These are phyloP conservation scores for Pseudocercospora vitis DNA, from an alignment of 2,329 filamentous ascomycete species.

Conservation along the genomic window DNA sequence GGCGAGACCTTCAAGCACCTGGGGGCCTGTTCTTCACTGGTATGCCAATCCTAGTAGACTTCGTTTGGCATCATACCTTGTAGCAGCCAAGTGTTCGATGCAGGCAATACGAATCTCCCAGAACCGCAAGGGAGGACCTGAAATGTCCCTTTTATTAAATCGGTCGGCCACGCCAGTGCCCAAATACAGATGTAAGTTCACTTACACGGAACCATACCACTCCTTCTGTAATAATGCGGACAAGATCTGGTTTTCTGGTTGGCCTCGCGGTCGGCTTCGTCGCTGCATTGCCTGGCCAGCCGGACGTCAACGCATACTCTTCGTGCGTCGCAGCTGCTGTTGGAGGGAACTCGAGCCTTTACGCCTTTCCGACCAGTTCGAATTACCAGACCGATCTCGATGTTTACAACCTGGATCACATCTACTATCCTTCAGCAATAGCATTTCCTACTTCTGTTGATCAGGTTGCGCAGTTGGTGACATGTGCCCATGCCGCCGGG, in stretches of 20 bases:
- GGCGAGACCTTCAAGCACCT: too few relatives aligned
- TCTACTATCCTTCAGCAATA: slow-evolving; percentile 17
- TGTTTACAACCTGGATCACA: slow-evolving; percentile 19
- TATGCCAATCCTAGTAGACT: not conserved
- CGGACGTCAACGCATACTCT: slow-evolving; percentile 6
- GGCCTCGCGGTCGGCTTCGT: slow-evolving; percentile 4
- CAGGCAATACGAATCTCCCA: not conserved
- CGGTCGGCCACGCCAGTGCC: not conserved
- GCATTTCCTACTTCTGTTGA: slow-evolving; percentile 11
- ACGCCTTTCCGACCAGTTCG: slow-evolving; percentile 11
- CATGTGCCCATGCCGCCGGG: slow-evolving; percentile 9
- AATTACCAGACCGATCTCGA: slow-evolving; percentile 12
- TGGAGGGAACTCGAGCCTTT: slow-evolving; percentile 7
- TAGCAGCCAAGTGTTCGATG: not conserved
- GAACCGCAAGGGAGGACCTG: not conserved
- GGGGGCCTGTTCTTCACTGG: not conserved
- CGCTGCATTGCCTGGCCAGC: slow-evolving; percentile 3
- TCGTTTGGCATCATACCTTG: not conserved
- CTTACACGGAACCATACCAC: not conserved
- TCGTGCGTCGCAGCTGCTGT: slow-evolving; percentile 17
- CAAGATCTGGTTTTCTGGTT: slow-evolving; percentile 2
- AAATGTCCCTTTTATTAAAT: slow-evolving; percentile 6
- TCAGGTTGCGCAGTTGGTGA: slow-evolving; percentile 15
- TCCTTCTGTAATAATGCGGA: slow-evolving; percentile 1
- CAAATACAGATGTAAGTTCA: not conserved